Conservation (phyloP, 2,329 filamentous ascomycete genomes). For the Epicoccum sorghinum region DNA sequence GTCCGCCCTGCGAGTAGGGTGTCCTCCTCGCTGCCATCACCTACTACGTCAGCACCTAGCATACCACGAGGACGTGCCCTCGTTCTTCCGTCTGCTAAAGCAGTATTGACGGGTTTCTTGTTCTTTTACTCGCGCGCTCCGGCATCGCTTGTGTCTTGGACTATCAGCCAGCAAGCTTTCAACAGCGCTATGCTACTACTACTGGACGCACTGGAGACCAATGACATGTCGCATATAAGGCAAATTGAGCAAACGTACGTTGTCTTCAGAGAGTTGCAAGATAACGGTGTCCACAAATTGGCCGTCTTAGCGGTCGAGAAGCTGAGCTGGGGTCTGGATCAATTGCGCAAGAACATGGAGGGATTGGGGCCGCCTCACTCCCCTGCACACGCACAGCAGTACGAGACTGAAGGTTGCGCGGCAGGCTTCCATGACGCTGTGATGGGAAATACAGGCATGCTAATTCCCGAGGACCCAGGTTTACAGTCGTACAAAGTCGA, state of each 20-base stretch:
- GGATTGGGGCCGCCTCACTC: constrained; percentile 3
- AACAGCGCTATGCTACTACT: constrained; percentile 58
- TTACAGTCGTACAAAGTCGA: constrained; percentile 48
- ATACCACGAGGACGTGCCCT: constrained; percentile 47
- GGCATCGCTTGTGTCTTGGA: constrained; percentile 56
- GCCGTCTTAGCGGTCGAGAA: constrained; percentile 52
- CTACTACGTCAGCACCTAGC: constrained; percentile 21
- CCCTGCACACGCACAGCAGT: constrained; percentile 8
- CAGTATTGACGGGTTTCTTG: constrained; percentile 53
- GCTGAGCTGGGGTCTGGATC: constrained; percentile 42
- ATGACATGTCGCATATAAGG: constrained; percentile 36
- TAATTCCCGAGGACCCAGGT: constrained; percentile 54
- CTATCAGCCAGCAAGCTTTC: constrained; percentile 57
- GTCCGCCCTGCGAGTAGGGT: constrained; percentile 24
- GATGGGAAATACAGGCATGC: constrained; percentile 57
- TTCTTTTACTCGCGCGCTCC: constrained; percentile 54
- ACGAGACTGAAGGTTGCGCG: constrained; percentile 20
- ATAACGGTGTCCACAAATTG: constrained; percentile 53
- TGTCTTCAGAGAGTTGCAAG: constrained; percentile 52
- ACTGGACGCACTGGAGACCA: constrained; percentile 53
- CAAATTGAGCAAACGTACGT: constrained; percentile 51
- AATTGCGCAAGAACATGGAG: constrained; percentile 25
- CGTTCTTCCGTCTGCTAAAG: constrained; percentile 51
- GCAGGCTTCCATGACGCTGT: constrained; percentile 44
- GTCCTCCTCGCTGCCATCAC: constrained; percentile 19